phyloP scores from a whole-genome alignment of 2,329 filamentous ascomycete species.

The Fusarium drepaniforme region DNA sequence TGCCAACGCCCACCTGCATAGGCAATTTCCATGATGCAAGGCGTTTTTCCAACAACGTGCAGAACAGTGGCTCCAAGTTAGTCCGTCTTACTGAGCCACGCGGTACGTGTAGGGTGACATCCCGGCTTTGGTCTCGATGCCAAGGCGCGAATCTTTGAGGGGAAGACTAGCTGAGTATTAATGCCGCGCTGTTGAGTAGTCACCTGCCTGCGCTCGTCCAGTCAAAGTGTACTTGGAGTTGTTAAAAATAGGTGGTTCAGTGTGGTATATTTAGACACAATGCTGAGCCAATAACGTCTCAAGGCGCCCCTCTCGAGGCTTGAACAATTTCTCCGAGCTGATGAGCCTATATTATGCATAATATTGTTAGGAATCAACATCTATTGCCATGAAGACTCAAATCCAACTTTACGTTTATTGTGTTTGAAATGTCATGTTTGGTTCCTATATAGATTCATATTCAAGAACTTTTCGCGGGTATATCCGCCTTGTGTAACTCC shows the following conservation, averaged over 20 bases:
- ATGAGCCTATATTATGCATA: neutral
- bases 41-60: neutral
- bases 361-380: neutral
- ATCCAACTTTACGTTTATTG: neutral
- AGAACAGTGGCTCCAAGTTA: neutral
- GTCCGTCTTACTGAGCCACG: constrained; percentile 1
- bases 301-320: neutral
- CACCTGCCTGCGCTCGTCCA: neutral
- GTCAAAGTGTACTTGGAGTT: neutral
- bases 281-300: neutral
- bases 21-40: neutral
- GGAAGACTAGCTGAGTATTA: neutral
- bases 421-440: neutral
- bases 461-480: neutral
- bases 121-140: neutral
- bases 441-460: neutral
- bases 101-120: neutral
- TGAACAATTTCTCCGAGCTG: neutral
- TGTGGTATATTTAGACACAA: neutral
- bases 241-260: neutral
- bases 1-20: neutral
- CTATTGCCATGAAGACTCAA: neutral
- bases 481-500: neutral
- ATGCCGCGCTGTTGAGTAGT: neutral
- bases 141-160: neutral